phyloP scores from a whole-genome alignment of 176 grass and related monocot species.

The Carex littledalei region DNA sequence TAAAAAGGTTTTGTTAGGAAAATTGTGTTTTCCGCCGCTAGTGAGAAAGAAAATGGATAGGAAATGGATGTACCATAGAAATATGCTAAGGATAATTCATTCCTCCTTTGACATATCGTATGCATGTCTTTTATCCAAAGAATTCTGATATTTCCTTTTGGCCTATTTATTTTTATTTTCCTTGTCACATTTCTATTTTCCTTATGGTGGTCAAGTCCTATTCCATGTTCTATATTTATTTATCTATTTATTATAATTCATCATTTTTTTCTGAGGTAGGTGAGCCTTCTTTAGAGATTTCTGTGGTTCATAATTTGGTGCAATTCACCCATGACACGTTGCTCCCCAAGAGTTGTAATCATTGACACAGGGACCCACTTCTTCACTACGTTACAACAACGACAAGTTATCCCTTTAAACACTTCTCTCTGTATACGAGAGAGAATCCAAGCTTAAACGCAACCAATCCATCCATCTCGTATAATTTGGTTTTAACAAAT shows the following conservation, averaged over 20 bases:
- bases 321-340: not conserved
- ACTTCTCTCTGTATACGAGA: not conserved
- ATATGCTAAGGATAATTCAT: not conserved
- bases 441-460: not conserved
- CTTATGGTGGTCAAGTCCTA: not conserved
- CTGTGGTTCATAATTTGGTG: not conserved
- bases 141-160: not conserved
- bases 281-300: not conserved
- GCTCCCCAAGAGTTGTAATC: not conserved
- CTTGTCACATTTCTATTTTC: not conserved
- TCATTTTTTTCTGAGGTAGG: conserved; percentile 3
- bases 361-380: not conserved
- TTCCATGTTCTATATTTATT: not conserved
- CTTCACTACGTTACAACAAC: conserved; percentile 7
- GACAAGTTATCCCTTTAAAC: not conserved
- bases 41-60: not conserved
- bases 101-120: not conserved
- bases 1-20: not conserved
- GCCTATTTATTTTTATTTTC: not conserved
- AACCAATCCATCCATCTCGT: not conserved
- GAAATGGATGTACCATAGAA: not conserved
- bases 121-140: not conserved
- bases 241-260: not conserved
- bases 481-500: not conserved
- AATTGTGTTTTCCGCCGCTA: not conserved